A percentile compares a stretch with the other conserved stretches of the same genome.
Conservation (phyloP, 306 rosid genomes). For the Lotus japonicus region DNA sequence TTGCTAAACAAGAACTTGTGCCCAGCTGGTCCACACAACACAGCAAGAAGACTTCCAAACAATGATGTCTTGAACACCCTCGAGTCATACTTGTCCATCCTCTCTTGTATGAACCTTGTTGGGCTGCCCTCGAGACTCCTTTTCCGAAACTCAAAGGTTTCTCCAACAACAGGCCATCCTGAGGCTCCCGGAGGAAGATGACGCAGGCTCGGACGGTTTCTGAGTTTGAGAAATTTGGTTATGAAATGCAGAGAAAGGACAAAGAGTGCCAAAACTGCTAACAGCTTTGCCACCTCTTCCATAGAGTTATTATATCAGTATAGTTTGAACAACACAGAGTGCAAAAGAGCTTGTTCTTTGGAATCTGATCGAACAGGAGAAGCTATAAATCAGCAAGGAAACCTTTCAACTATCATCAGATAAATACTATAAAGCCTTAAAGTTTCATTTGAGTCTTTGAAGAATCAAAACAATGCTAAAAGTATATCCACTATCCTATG, state of each 20-base stretch:
- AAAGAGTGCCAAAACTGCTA: slow-evolving; percentile 19
- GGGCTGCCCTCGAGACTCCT: neutral
- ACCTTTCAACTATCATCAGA: no score
- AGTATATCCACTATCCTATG: no score
- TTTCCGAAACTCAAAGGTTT: slow-evolving; percentile 24
- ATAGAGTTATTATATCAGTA: neutral
- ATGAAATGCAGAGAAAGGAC: slow-evolving; percentile 17
- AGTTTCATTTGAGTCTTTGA: no score
- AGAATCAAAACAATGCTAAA: no score
- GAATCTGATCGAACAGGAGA: no score
- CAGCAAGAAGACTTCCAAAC: slow-evolving; percentile 17
- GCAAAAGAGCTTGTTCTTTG: no score
- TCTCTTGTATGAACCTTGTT: slow-evolving; percentile 26
- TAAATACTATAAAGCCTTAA: no score
- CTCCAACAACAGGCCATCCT: slow-evolving; percentile 44
- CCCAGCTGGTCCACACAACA: slow-evolving; percentile 39
- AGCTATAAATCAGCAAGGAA: no score
- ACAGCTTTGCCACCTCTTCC: slow-evolving; percentile 14
- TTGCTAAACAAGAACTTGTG: slow-evolving; percentile 40
- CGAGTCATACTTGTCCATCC: slow-evolving; percentile 26
- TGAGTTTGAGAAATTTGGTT: slow-evolving; percentile 14
- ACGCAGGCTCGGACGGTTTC: slow-evolving; percentile 9
- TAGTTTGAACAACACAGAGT: no score
- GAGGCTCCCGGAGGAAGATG: slow-evolving; percentile 40
- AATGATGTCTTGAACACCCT: slow-evolving; percentile 40